Evolutionary conservation across 78 protist genomes (phyloP).

Genomic region (Planoprotostelium fungivorum): DNA sequence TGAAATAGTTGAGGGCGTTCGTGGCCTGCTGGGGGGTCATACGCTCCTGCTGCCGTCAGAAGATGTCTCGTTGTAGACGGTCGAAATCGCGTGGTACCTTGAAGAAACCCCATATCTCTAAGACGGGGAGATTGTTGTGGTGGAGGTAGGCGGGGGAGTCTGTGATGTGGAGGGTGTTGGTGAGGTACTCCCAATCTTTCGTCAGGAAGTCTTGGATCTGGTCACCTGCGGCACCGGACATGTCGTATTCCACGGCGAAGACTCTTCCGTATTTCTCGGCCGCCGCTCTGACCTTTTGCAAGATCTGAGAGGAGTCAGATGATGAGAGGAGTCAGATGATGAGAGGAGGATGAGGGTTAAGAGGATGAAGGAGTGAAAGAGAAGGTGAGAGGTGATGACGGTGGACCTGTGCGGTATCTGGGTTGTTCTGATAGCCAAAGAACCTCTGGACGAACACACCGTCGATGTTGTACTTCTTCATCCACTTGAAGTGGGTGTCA

Average conservation of each 20-base stretch:
- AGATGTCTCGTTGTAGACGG: too few species aligned
- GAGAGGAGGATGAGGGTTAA: too few species aligned
- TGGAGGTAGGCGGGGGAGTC: not conserved
- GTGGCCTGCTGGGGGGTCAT: not conserved
- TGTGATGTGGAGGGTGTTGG: not conserved
- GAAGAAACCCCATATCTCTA: not conserved
- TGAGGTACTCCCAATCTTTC: not conserved
- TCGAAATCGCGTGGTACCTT: too few species aligned
- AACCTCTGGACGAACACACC: constrained; percentile 13
- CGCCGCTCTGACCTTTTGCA: not conserved
- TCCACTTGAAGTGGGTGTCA: constrained; percentile 7
- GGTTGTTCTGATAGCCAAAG: not conserved
- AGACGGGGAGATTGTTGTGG: not conserved
- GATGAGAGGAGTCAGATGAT: too few species aligned
- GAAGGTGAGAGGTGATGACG: too few species aligned
- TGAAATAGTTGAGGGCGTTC: not conserved
- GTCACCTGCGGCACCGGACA: not conserved
- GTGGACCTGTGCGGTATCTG: constrained; percentile 1
- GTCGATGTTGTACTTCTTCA: constrained; percentile 4
- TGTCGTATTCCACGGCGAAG: not conserved
- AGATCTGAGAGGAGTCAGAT: not conserved
- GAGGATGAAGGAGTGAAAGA: too few species aligned
- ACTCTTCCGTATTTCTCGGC: not conserved
- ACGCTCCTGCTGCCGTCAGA: too few species aligned
- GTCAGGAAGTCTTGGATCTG: not conserved